Evolutionary conservation across 106 monocot genomes (phyloP).

Genomic region (Apostasia ramifera): DNA sequence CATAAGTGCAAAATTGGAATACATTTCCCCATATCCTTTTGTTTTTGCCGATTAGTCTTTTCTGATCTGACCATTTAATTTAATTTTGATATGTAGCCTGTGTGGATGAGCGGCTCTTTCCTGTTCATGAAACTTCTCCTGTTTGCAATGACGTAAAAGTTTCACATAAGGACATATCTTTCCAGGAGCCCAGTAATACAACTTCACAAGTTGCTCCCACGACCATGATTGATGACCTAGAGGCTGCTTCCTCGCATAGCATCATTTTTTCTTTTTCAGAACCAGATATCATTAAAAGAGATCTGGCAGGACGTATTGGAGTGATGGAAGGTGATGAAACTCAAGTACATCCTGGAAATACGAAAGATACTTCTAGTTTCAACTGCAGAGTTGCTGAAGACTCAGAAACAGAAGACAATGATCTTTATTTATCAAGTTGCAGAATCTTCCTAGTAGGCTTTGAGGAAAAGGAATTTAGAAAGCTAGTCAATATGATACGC

Average conservation of each 20-base stretch:
- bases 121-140: conserved; percentile 44
- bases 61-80: conserved; percentile 1
- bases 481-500: conserved; percentile 61
- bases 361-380: conserved; percentile 24
- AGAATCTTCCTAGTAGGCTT: conserved; percentile 70
- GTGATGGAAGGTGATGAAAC: conserved; percentile 22
- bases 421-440: conserved; percentile 82
- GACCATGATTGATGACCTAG: conserved; percentile 29
- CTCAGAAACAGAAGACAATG: conserved; percentile 73
- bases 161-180: conserved; percentile 39
- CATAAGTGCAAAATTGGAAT: no score
- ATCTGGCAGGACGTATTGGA: conserved; percentile 8
- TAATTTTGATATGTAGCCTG: conserved; percentile 43
- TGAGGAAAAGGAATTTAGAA: conserved; percentile 51
- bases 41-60: background rate
- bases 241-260: conserved; percentile 43
- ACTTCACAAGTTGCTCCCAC: conserved; percentile 32
- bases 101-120: conserved; percentile 61
- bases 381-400: conserved; percentile 66
- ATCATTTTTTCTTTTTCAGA: conserved; percentile 41
- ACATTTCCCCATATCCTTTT: background rate
- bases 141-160: conserved; percentile 28
- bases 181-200: conserved; percentile 33
- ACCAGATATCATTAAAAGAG: conserved; percentile 13
- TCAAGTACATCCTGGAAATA: conserved; percentile 17